A percentile compares a stretch with the other conserved stretches of the same genome.
Conservation (phyloP, 768 basidiomycete species). For the Dioszegia hungarica region DNA sequence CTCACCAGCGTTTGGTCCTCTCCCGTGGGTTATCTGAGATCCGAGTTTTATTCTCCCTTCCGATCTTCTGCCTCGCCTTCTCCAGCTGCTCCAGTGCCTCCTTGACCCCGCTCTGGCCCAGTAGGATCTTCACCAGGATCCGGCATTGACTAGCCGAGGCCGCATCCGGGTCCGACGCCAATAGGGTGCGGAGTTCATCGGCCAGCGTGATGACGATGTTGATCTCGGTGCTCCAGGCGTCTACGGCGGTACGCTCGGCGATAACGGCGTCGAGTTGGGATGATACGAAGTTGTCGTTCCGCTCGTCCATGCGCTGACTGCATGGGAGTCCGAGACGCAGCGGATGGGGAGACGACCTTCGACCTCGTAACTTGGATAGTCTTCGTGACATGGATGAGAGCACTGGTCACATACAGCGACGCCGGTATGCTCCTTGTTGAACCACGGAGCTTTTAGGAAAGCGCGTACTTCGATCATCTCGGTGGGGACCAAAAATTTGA, state of each 20-base stretch:
- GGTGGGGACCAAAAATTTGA: too few species aligned
- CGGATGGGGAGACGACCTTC: not conserved
- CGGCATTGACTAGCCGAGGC: not conserved
- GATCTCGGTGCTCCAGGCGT: not conserved
- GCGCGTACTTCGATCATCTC: too few species aligned
- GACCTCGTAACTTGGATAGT: not conserved
- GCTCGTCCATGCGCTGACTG: not conserved
- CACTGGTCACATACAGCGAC: too few species aligned
- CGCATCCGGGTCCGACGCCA: not conserved
- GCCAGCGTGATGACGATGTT: not conserved
- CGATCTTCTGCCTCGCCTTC: not conserved
- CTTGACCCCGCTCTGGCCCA: not conserved
- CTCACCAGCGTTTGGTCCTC: not conserved
- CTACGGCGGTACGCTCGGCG: not conserved
- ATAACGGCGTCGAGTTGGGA: not conserved
- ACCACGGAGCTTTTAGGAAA: too few species aligned
- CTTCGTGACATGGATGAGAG: not conserved
- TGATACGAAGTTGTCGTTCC: not conserved
- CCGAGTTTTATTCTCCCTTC: not conserved
- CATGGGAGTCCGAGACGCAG: too few species aligned
- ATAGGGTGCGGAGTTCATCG: not conserved
- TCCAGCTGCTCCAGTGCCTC: not conserved
- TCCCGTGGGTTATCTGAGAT: not conserved
- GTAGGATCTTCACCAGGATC: not conserved
- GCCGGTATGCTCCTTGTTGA: too few species aligned